These are phyloP conservation scores for Nothophytophthora sp. DNA, from an alignment of 352 stramenopile genomes.

Conservation along the genomic window DNA sequence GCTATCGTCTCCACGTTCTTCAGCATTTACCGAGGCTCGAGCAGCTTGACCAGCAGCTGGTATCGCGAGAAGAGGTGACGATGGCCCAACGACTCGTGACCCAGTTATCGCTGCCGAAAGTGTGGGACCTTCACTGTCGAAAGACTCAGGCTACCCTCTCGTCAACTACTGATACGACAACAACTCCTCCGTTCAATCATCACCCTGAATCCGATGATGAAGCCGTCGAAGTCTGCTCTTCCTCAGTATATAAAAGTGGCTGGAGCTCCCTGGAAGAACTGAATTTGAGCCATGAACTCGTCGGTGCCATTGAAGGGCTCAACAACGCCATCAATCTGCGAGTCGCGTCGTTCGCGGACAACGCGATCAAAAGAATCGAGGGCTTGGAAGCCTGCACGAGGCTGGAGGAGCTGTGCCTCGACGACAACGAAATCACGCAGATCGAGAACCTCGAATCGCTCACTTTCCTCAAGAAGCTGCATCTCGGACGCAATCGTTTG, in stretches of 20 bases:
- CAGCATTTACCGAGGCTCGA: constrained; percentile 43
- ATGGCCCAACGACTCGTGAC: constrained; percentile 42
- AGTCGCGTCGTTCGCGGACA: constrained; percentile 66
- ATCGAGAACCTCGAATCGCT: constrained; percentile 70
- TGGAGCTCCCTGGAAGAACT: constrained; percentile 72
- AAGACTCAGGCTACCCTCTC: constrained; percentile 17
- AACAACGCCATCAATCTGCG: constrained; percentile 57
- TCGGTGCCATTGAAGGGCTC: constrained; percentile 58
- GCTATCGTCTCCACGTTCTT: constrained; percentile 69
- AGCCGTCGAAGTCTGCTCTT: background rate
- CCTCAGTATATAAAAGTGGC: constrained; percentile 8
- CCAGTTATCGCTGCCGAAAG: constrained; percentile 41
- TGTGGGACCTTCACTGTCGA: constrained; percentile 40
- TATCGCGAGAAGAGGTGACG: constrained; percentile 41
- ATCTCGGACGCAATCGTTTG: constrained; percentile 82
- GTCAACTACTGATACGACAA: constrained; percentile 6
- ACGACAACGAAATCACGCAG: constrained; percentile 75
- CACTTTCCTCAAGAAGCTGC: constrained; percentile 65
- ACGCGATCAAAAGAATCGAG: constrained; percentile 61
- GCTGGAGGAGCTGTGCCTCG: constrained; percentile 77
- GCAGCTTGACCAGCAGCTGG: constrained; percentile 50
- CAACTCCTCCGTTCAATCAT: background rate
- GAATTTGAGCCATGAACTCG: constrained; percentile 56
- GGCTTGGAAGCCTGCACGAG: constrained; percentile 51
- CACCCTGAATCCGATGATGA: constrained; percentile 35